Conservation (phyloP, 2,329 filamentous ascomycete species). For the Xylaria sp. region DNA sequence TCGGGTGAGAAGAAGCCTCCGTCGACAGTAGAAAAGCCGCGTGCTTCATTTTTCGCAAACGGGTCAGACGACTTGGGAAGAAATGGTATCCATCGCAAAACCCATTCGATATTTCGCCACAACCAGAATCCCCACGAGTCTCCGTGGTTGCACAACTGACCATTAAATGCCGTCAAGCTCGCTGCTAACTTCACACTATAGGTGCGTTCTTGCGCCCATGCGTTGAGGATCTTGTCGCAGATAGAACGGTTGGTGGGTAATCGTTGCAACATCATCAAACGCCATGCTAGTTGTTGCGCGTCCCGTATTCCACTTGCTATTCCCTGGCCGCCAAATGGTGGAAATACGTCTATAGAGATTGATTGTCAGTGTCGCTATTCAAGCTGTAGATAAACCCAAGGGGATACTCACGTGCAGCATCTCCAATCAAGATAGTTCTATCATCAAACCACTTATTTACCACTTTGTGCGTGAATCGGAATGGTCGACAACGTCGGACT, state of each 20-base stretch:
- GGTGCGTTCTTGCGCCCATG: slow-evolving; percentile 40
- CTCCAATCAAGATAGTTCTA: slow-evolving; percentile 57
- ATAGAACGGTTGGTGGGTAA: slow-evolving; percentile 24
- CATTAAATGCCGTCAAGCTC: slow-evolving; percentile 38
- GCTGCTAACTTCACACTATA: slow-evolving; percentile 39
- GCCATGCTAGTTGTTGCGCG: slow-evolving; percentile 50
- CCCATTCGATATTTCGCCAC: slow-evolving; percentile 32
- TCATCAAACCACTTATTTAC: slow-evolving; percentile 58
- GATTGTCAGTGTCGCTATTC: background rate
- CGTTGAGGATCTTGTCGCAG: slow-evolving; percentile 31
- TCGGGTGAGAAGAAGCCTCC: slow-evolving; percentile 38
- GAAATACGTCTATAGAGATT: slow-evolving; percentile 53
- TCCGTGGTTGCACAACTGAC: slow-evolving; percentile 41
- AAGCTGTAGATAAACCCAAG: background rate
- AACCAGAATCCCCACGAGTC: slow-evolving; percentile 38
- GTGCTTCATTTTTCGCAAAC: slow-evolving; percentile 28
- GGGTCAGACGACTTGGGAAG: slow-evolving; percentile 29
- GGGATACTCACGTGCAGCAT: slow-evolving; percentile 54
- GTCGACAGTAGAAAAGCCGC: slow-evolving; percentile 34
- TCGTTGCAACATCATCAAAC: slow-evolving; percentile 42
- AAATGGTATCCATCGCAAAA: slow-evolving; percentile 30
- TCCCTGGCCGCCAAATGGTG: slow-evolving; percentile 56
- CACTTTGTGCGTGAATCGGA: slow-evolving; percentile 56
- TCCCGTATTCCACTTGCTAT: slow-evolving; percentile 51
- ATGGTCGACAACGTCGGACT: slow-evolving; percentile 57